These are phyloP conservation scores for Exutisphaerella laricina DNA, from an alignment of 2,329 filamentous ascomycete species.

Conservation along the genomic window DNA sequence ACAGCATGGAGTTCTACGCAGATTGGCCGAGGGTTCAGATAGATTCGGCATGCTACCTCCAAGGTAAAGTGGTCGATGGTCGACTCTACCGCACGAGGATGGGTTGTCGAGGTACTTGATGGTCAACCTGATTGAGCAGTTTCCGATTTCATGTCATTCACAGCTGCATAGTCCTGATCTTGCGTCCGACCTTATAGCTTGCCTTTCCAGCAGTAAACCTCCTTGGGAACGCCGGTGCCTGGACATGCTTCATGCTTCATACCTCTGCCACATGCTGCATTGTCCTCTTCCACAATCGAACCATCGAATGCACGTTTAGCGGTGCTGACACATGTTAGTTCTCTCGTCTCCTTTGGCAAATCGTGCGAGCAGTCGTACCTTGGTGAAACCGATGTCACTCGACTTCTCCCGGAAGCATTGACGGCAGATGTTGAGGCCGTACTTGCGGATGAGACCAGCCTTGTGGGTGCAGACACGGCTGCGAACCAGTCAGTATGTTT, in stretches of 20 bases:
- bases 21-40: too few species aligned
- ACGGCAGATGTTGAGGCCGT: constrained; percentile 82
- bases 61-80: too few species aligned
- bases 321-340: constrained; percentile 27
- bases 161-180: constrained; percentile 15
- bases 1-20: too few species aligned
- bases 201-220: constrained; percentile 11
- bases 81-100: too few species aligned
- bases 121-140: constrained; percentile 1
- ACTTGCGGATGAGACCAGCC: constrained; percentile 99
- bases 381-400: constrained; percentile 62
- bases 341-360: not conserved
- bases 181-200: constrained; percentile 6
- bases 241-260: constrained; percentile 15
- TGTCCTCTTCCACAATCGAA: constrained; percentile 9
- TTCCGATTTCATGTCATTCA: constrained; percentile 11
- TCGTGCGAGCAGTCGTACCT: constrained; percentile 43
- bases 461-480: constrained; percentile 88
- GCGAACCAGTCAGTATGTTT: constrained; percentile 29
- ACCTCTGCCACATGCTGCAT: constrained; percentile 9
- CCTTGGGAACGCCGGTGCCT: constrained; percentile 21
- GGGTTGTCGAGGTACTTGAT: not conserved
- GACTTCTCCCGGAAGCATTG: constrained; percentile 67
- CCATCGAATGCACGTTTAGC: constrained; percentile 26
- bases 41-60: too few species aligned